Base-by-base conservation (phyloP, 2,329 filamentous ascomycete genomes). In the Pseudogymnoascus sp. region DNA sequence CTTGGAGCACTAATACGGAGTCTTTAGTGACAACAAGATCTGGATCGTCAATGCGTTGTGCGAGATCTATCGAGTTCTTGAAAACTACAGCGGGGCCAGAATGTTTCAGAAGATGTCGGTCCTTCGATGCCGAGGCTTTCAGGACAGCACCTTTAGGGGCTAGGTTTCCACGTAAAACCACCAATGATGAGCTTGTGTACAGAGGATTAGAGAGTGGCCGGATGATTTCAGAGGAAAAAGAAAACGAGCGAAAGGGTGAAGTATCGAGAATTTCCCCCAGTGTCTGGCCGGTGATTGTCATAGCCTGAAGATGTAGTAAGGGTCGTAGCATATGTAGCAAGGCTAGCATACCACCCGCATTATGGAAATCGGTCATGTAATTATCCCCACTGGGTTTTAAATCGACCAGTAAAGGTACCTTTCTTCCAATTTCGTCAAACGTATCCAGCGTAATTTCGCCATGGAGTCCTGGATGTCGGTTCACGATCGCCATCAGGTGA, bases 301-400 rank as follows among this genome's bases (percentile, higher is more conserved):
- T 71, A 4, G 79, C 80, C 13, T 76, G 72, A 8, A 80, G 74
- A 65, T 79, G 74, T 9, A 82, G 71, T 3, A 82, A 71, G 5
- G 79, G 78, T 5, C 75, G 74, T 4, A 82, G 71, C 0, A 75
- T 76, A 63, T 80, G 78, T 21, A 82, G 66, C 6, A 82, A 68
- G 3, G 77, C 77, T 26, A 78, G 67, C 79, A 82, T 81, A 3
- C 80, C 80, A 1, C 80, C 80, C 0, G 79, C 79, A 64, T 81
- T 80, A 66, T 82, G 80, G 63, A 82, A 82, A 66, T 82, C 80
- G n/a, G 75, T 78, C 80, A 82, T 82, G 67, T 81, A 82, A 64
- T 80, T 81, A 64, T 80, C 78, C 2, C 80, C 80, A 62, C 78
- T 81, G 0, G 80, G 80, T 64, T 82, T 82, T n/a, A 82, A 71